Percentiles rank a stretch among this genome's conserved stretches.
Evolutionary conservation across 2,329 filamentous ascomycete genomes (phyloP).

Genomic region (Colletotrichum lini): DNA sequence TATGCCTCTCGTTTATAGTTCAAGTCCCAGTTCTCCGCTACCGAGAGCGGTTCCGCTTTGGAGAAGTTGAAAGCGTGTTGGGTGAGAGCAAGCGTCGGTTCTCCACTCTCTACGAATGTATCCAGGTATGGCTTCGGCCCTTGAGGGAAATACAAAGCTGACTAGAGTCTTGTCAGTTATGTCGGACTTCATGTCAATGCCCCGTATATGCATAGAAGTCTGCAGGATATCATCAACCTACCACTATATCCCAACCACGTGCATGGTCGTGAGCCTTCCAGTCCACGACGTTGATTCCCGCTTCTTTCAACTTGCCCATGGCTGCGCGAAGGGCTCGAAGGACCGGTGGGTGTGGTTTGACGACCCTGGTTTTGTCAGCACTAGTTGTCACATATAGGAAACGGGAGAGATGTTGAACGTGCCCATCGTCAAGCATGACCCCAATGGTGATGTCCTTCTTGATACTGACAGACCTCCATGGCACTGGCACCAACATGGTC

Average conservation of each 20-base stretch:
- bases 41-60: slow-evolving; percentile 1
- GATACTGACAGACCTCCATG: slow-evolving; percentile 61
- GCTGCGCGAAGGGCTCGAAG: slow-evolving; percentile 67
- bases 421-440: slow-evolving; percentile 75
- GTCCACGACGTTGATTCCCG: slow-evolving; percentile 67
- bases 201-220: too few relatives aligned
- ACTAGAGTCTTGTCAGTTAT: background rate
- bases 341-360: slow-evolving; percentile 74
- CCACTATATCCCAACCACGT: slow-evolving; percentile 17
- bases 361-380: slow-evolving; percentile 1
- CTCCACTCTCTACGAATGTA: slow-evolving; percentile 25
- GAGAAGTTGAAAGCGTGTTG: slow-evolving; percentile 19
- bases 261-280: slow-evolving; percentile 62
- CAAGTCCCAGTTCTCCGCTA: slow-evolving; percentile 19
- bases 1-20: slow-evolving; percentile 24
- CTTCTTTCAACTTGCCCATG: slow-evolving; percentile 55
- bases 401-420: slow-evolving; percentile 57
- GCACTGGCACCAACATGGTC: slow-evolving; percentile 69
- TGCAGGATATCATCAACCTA: background rate
- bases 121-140: slow-evolving; percentile 29
- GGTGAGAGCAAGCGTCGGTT: slow-evolving; percentile 21
- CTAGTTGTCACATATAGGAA: rapidly evolving
- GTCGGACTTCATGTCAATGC: too few relatives aligned
- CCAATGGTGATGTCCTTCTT: slow-evolving; percentile 66
- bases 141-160: slow-evolving; percentile 23